phyloP scores from a whole-genome alignment of 495 filamentous ascomycete genomes.

The Usnea hakonensis region DNA sequence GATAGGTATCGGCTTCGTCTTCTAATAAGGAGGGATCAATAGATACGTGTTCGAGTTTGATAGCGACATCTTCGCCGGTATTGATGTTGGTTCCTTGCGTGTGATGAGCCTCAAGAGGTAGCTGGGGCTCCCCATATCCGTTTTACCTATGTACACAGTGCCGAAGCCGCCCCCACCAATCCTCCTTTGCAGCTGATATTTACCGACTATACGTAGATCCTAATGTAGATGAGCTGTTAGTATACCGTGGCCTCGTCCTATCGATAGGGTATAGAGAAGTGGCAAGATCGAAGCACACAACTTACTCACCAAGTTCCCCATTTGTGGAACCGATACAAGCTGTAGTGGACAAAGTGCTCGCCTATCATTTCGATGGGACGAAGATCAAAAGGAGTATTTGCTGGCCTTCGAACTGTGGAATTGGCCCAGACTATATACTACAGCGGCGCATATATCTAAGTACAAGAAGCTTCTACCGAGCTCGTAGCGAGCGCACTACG shows the following conservation, averaged over 20 bases:
- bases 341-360: neutral
- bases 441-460: no score
- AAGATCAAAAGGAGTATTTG: neutral
- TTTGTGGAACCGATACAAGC: neutral
- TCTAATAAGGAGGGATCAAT: neutral
- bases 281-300: neutral
- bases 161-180: neutral
- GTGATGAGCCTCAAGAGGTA: constrained; percentile 7
- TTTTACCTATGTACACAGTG: neutral
- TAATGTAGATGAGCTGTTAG: neutral
- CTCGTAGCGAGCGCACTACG: no score
- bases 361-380: neutral
- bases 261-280: neutral
- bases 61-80: neutral
- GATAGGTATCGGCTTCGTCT: neutral
- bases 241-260: neutral
- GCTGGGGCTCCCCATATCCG: neutral
- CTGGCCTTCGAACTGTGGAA: no score
- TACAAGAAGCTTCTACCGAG: no score
- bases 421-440: no score
- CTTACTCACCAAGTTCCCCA: neutral
- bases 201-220: neutral
- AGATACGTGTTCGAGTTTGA: neutral
- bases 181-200: neutral
- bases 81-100: neutral